Evolutionary conservation across 176 grass and related monocot genomes (phyloP).

Genomic region (Oryza brachyantha): DNA sequence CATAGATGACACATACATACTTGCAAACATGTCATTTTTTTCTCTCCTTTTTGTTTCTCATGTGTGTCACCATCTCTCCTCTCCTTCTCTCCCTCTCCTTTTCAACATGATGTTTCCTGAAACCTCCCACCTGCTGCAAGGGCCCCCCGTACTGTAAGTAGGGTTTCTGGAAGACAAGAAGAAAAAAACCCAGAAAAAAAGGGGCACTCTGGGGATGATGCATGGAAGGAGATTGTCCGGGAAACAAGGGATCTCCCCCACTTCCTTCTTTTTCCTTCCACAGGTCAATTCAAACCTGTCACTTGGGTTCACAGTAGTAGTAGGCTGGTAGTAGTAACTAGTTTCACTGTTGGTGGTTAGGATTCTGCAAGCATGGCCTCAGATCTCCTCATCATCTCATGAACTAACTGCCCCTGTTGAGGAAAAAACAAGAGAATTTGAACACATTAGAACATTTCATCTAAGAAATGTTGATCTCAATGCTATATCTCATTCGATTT

Average conservation of each 20-base stretch:
- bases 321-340: slow-evolving; percentile 25
- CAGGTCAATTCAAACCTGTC: slow-evolving; percentile 53
- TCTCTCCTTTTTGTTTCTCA: slow-evolving; percentile 29
- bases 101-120: slow-evolving; percentile 64
- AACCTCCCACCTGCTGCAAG: slow-evolving; percentile 28
- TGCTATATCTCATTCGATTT: slow-evolving; percentile 18
- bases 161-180: slow-evolving; percentile 40
- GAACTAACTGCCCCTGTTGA: slow-evolving; percentile 51
- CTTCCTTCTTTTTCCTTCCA: slow-evolving; percentile 28
- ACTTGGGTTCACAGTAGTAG: slow-evolving; percentile 33
- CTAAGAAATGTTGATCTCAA: neutral
- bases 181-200: slow-evolving; percentile 10
- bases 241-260: slow-evolving; percentile 47
- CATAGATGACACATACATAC: slow-evolving; percentile 35
- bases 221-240: slow-evolving; percentile 51
- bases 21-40: slow-evolving; percentile 25
- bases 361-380: slow-evolving; percentile 39
- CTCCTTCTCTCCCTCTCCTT: slow-evolving; percentile 30
- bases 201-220: neutral
- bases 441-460: neutral
- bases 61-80: slow-evolving; percentile 37
- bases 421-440: neutral
- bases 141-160: slow-evolving; percentile 38
- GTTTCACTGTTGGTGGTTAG: slow-evolving; percentile 30
- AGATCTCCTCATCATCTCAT: slow-evolving; percentile 41